phyloP scores from a whole-genome alignment of 768 basidiomycete genomes.

The Pluteus cervinus region DNA sequence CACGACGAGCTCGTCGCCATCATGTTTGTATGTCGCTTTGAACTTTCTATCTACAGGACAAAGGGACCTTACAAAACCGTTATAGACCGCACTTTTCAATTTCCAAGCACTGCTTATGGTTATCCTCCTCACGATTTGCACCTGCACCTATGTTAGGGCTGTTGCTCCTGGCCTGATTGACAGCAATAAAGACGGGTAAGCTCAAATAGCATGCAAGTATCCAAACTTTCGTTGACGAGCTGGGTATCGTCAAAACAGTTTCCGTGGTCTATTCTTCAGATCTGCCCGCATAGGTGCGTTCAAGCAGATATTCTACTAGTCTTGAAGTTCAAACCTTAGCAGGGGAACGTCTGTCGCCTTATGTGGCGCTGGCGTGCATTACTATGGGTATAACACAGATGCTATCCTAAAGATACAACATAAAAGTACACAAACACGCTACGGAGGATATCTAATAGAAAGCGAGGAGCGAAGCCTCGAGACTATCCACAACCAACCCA shows the following conservation, averaged over 20 bases:
- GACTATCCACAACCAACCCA: not conserved
- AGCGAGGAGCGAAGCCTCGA: no score
- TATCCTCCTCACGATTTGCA: constrained; percentile 91
- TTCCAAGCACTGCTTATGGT: constrained; percentile 94
- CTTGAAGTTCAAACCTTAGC: constrained; percentile 7
- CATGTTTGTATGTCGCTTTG: not conserved
- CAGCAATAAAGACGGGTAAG: constrained; percentile 90
- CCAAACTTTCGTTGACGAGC: not conserved
- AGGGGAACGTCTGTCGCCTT: constrained; percentile 96
- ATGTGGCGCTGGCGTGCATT: constrained; percentile 89
- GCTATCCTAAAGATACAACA: constrained; percentile 27
- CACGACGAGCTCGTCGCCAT: not conserved
- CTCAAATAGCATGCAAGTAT: no score
- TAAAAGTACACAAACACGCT: constrained; percentile 13
- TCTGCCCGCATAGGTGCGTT: constrained; percentile 86
- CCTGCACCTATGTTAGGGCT: constrained; percentile 91
- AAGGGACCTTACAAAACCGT: not conserved
- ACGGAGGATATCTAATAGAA: no score
- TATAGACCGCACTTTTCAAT: constrained; percentile 89
- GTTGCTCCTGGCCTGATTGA: constrained; percentile 89
- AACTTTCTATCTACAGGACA: not conserved
- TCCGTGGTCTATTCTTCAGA: constrained; percentile 92
- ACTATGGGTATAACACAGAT: constrained; percentile 82
- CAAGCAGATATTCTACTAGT: no score
- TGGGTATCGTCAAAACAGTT: constrained; percentile 37